phyloP scores from a whole-genome alignment of 2,329 filamentous ascomycete genomes.

The Orbilia ellipsospora region DNA sequence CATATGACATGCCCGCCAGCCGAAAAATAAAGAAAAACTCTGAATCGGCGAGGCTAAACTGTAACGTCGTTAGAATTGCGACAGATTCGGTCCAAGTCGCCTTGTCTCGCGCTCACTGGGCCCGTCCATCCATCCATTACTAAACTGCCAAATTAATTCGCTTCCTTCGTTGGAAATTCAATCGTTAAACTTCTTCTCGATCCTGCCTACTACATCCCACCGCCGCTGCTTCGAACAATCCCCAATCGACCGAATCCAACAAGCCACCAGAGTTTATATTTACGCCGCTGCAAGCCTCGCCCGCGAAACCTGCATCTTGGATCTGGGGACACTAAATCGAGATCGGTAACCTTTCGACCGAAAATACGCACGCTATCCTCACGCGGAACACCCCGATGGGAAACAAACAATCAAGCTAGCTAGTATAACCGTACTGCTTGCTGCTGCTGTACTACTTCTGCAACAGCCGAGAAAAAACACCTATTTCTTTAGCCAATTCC shows the following conservation, averaged over 20 bases:
- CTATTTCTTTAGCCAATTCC: slow-evolving; percentile 10
- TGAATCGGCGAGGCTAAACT: slow-evolving; percentile 12
- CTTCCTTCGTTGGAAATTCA: slow-evolving; percentile 30
- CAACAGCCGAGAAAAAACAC: background rate
- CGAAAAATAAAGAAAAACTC: slow-evolving; percentile 5
- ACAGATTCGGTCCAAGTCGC: slow-evolving; percentile 17
- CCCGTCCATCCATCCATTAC: background rate
- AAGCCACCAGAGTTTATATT: background rate
- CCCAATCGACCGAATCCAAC: background rate
- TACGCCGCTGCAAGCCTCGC: slow-evolving; percentile 31
- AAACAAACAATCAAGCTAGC: slow-evolving; percentile 7
- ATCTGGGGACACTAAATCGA: slow-evolving; percentile 11
- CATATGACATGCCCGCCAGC: background rate
- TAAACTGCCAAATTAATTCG: slow-evolving; percentile 1
- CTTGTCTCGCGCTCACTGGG: slow-evolving; percentile 27
- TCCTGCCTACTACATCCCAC: background rate
- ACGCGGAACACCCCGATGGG: slow-evolving; percentile 34
- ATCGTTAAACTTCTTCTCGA: slow-evolving; percentile 25
- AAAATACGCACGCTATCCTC: slow-evolving; percentile 31
- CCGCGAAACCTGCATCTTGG: slow-evolving; percentile 9
- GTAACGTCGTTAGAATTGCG: slow-evolving; percentile 37
- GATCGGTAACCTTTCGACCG: slow-evolving; percentile 44
- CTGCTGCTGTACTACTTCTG: slow-evolving; percentile 43
- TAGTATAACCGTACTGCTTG: background rate
- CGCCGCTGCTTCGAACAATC: background rate